Percentiles rank a stretch among this genome's conserved stretches.
Evolutionary conservation across 495 filamentous ascomycete genomes (phyloP).

Genomic region (Apiosordaria backusii): DNA sequence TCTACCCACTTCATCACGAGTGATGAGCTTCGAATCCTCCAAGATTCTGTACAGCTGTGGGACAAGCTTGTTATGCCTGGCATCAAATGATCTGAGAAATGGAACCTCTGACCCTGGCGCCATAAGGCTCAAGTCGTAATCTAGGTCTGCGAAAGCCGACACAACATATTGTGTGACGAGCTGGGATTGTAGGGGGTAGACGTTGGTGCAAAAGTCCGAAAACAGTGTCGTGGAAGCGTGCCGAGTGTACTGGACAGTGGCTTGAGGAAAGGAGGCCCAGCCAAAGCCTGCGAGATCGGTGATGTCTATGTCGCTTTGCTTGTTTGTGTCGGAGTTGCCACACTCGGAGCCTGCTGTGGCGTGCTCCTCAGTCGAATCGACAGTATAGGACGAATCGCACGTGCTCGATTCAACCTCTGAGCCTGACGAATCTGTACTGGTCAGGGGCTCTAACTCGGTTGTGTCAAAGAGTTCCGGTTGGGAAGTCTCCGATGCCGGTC

Average conservation of each 20-base stretch:
- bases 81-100: conserved; percentile 12
- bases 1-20: neutral
- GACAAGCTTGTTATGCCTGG: conserved; percentile 31
- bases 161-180: conserved; percentile 41
- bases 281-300: neutral
- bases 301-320: neutral
- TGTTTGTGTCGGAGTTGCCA: neutral
- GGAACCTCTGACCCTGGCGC: conserved; percentile 24
- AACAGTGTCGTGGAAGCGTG: conserved; percentile 1
- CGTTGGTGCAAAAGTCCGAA: conserved; percentile 31
- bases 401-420: neutral
- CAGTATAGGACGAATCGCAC: neutral
- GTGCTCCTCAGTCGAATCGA: neutral
- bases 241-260: neutral
- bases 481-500: neutral
- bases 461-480: neutral
- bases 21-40: conserved; percentile 18
- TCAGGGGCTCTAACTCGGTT: neutral
- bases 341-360: neutral
- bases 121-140: conserved; percentile 23
- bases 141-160: conserved; percentile 39
- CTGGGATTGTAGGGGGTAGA: conserved; percentile 33
- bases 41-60: conserved; percentile 34
- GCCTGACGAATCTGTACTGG: neutral
- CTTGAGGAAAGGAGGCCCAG: neutral